phyloP scores from a whole-genome alignment of 148 eudicot genomes.

The Fagopyrum tataricum region DNA sequence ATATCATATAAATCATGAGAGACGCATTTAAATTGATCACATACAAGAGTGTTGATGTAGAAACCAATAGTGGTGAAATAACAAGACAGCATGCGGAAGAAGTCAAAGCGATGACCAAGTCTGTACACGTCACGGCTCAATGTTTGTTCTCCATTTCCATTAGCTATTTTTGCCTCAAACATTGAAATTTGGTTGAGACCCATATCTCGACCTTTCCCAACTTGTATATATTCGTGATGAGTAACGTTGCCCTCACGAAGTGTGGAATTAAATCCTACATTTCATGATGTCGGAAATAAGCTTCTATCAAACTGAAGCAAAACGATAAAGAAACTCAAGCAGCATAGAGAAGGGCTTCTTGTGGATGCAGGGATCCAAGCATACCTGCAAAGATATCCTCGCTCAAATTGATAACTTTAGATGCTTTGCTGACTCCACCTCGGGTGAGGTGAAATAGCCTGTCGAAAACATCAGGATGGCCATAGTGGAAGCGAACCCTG shows the following conservation, averaged over 20 bases:
- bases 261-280: constrained; percentile 88
- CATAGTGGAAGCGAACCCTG: constrained; percentile 99
- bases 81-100: constrained; percentile 89
- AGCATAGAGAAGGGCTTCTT: neutral
- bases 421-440: constrained; percentile 98
- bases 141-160: constrained; percentile 99
- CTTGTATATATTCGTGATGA: constrained; percentile 98
- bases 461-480: constrained; percentile 98
- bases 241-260: constrained; percentile 99
- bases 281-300: neutral
- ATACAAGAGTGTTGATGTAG: constrained; percentile 93
- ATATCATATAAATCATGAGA: neutral
- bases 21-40: neutral
- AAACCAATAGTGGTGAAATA: constrained; percentile 94
- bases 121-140: constrained; percentile 92
- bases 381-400: constrained; percentile 99
- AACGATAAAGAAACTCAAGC: neutral
- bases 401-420: constrained; percentile 87
- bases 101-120: constrained; percentile 98
- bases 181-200: constrained; percentile 95
- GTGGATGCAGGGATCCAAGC: neutral
- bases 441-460: constrained; percentile 93
- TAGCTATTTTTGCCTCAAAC: constrained; percentile 98
- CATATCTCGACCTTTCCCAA: constrained; percentile 98
- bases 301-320: neutral